Conservation (phyloP, 2,329 filamentous ascomycete genomes). For the Nakataea oryzae region DNA sequence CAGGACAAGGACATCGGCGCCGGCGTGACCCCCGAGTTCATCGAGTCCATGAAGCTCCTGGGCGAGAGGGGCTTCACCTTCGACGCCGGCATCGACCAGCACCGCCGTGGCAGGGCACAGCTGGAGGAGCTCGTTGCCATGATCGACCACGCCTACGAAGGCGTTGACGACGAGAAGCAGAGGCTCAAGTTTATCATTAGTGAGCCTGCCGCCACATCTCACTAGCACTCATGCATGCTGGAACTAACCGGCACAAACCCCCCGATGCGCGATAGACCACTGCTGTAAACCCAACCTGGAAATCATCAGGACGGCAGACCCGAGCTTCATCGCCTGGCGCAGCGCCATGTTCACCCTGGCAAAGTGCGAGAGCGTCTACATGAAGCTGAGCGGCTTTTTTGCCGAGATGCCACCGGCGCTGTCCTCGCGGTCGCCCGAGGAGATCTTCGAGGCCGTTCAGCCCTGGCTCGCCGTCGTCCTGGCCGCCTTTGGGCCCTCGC, state of each 20-base stretch:
- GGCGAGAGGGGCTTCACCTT: conserved; percentile 58
- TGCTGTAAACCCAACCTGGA: conserved; percentile 78
- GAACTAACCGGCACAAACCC: neutral
- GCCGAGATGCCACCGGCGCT: conserved; percentile 60
- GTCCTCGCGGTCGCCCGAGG: conserved; percentile 34
- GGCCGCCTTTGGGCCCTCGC: conserved; percentile 56
- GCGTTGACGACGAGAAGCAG: conserved; percentile 45
- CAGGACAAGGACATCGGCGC: conserved; percentile 64
- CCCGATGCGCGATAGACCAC: conserved; percentile 57
- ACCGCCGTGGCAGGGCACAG: conserved; percentile 64
- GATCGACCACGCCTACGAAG: conserved; percentile 56
- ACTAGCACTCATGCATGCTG: neutral
- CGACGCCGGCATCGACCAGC: conserved; percentile 75
- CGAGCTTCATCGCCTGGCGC: conserved; percentile 59
- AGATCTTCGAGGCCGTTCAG: conserved; percentile 51
- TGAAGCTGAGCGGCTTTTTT: conserved; percentile 86
- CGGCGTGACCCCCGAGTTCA: conserved; percentile 53
- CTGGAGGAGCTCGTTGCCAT: conserved; percentile 61
- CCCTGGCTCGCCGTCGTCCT: conserved; percentile 67
- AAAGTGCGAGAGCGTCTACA: conserved; percentile 56
- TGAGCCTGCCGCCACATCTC: conserved; percentile 28
- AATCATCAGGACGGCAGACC: conserved; percentile 46
- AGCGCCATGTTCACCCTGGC: conserved; percentile 57
- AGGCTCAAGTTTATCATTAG: conserved; percentile 61
- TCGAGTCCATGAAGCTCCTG: conserved; percentile 55